Evolutionary conservation across 2,329 filamentous ascomycete species (phyloP).

Genomic region (Pseudofabraea citricarpa): DNA sequence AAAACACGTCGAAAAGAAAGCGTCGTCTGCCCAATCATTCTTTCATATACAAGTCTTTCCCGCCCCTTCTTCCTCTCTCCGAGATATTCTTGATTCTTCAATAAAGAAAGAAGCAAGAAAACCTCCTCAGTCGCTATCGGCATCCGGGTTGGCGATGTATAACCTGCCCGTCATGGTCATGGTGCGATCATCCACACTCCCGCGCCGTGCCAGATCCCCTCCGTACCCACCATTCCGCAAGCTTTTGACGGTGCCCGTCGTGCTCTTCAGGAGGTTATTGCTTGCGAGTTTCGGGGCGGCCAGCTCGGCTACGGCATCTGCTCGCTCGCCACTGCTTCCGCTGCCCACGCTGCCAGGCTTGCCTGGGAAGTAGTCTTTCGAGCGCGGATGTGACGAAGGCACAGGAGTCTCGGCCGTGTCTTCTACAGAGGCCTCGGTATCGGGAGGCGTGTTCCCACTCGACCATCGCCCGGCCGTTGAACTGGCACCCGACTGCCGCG

Average conservation of each 20-base stretch:
- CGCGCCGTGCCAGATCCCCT: conserved; percentile 55
- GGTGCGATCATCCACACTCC: conserved; percentile 75
- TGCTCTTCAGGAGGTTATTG: conserved; percentile 53
- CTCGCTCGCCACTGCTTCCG: conserved; percentile 41
- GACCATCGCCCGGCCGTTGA: conserved; percentile 34
- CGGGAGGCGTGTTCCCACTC: conserved; percentile 38
- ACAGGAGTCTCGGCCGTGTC: conserved; percentile 23
- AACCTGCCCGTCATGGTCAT: conserved; percentile 64
- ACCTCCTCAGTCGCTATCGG: conserved; percentile 25
- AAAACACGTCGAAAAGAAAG: no score
- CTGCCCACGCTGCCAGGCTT: conserved; percentile 22
- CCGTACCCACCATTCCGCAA: conserved; percentile 63
- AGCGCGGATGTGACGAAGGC: conserved; percentile 7
- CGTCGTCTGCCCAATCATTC: no score
- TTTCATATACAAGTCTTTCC: no score
- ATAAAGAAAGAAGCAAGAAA: no score
- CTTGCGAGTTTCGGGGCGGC: conserved; percentile 45
- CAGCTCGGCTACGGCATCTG: conserved; percentile 56
- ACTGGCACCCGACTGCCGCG: conserved; percentile 31
- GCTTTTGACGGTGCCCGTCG: conserved; percentile 55
- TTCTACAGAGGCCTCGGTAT: conserved; percentile 20
- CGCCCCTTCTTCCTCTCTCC: no score
- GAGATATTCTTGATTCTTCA: no score
- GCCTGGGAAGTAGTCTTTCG: conserved; percentile 21
- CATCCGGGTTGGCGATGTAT: conserved; percentile 81